phyloP scores from a whole-genome alignment of 2,329 filamentous ascomycete genomes.

The Septoria linicola region DNA sequence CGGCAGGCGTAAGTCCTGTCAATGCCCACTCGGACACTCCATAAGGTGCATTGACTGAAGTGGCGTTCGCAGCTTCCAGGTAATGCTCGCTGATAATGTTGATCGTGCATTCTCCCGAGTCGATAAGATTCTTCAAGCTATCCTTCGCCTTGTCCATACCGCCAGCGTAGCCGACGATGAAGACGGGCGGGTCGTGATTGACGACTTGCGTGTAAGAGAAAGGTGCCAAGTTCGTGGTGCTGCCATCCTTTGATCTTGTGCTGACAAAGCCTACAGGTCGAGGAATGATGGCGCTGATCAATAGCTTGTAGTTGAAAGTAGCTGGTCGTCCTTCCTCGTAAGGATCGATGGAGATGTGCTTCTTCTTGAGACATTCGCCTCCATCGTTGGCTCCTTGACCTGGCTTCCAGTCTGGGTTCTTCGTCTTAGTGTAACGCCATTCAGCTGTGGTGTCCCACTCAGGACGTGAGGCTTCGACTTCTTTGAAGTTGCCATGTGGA shows the following conservation, averaged over 20 bases:
- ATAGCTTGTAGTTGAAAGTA: constrained; percentile 82
- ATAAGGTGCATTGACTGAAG: constrained; percentile 73
- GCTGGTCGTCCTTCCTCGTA: constrained; percentile 67
- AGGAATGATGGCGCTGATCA: constrained; percentile 80
- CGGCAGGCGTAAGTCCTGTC: constrained; percentile 69
- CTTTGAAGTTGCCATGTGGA: constrained; percentile 71
- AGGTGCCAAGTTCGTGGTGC: constrained; percentile 73
- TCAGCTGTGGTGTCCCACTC: constrained; percentile 53
- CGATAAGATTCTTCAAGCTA: constrained; percentile 69
- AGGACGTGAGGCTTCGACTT: constrained; percentile 65
- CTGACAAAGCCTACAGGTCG: constrained; percentile 71
- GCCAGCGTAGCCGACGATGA: constrained; percentile 63
- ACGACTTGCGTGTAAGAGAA: constrained; percentile 86
- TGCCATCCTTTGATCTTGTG: constrained; percentile 61
- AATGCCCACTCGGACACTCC: constrained; percentile 77
- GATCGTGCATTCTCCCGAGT: constrained; percentile 70
- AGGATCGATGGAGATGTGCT: constrained; percentile 78
- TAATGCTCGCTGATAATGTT: constrained; percentile 86
- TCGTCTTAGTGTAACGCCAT: constrained; percentile 62
- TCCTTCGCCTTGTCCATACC: constrained; percentile 68
- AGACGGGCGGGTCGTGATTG: constrained; percentile 82
- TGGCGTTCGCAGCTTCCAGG: constrained; percentile 83
- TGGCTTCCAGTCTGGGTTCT: constrained; percentile 63
- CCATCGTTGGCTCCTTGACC: constrained; percentile 64
- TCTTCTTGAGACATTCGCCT: constrained; percentile 51